phyloP scores from a whole-genome alignment of 2,329 filamentous ascomycete species.

The Onygena corvina region DNA sequence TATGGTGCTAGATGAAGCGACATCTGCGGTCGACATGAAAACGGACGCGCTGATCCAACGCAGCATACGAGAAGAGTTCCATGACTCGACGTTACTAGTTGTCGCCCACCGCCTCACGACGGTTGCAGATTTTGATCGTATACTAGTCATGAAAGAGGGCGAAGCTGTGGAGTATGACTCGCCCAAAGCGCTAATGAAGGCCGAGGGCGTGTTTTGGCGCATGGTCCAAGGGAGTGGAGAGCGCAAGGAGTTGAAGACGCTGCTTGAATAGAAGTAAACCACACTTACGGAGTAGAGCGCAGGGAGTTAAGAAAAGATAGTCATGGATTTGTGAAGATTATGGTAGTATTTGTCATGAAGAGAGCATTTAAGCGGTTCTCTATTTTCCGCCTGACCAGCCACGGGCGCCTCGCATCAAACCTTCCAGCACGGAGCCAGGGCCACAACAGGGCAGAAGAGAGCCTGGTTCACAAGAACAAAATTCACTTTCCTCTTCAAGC shows the following conservation, averaged over 20 bases:
- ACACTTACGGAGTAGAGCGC: not conserved
- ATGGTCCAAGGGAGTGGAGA: constrained; percentile 9
- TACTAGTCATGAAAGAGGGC: constrained; percentile 43
- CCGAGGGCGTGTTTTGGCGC: constrained; percentile 3
- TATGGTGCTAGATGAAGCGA: constrained; percentile 55
- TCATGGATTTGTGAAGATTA: constrained; percentile 5
- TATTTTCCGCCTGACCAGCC: constrained; percentile 4
- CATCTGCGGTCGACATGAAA: constrained; percentile 52
- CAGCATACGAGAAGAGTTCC: constrained; percentile 45
- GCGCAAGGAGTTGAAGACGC: not conserved
- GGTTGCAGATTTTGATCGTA: constrained; percentile 47
- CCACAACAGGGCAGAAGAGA: not conserved
- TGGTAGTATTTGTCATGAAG: constrained; percentile 5
- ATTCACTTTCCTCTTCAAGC: constrained; percentile 2
- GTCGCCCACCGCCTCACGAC: constrained; percentile 55
- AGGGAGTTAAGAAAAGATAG: not conserved
- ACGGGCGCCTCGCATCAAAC: constrained; percentile 4
- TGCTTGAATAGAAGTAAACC: not conserved
- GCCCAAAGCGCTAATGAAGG: constrained; percentile 1
- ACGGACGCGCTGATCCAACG: constrained; percentile 46
- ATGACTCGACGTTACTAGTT: constrained; percentile 49
- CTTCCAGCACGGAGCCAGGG: not conserved
- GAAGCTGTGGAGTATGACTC: constrained; percentile 24
- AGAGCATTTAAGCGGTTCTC: not conserved
- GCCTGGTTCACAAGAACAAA: not conserved